Evolutionary conservation across 139 green algal genomes (phyloP).

Genomic region (Eudorina sp.): DNA sequence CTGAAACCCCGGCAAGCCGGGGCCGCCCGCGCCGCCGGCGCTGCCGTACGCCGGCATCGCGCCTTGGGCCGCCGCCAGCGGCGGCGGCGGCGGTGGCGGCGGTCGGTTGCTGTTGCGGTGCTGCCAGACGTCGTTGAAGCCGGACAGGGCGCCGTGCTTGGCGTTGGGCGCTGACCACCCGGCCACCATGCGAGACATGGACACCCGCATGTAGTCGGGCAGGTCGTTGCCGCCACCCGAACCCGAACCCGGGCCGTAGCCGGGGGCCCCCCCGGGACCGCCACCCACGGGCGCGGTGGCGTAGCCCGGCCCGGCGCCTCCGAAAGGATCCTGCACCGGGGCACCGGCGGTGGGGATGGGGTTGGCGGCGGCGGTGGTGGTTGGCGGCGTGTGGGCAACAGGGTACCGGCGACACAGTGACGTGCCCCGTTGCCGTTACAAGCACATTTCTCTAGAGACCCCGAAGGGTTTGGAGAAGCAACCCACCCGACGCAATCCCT

Average conservation of each 20-base stretch:
- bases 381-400: no score
- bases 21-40: background rate
- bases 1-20: background rate
- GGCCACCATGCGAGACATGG: constrained; percentile 27
- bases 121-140: constrained; percentile 47
- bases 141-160: constrained; percentile 21
- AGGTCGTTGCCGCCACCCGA: background rate
- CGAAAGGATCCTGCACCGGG: background rate
- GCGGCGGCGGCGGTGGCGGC: background rate
- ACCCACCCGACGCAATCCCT: no score
- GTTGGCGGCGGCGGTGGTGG: no score
- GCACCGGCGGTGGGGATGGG: no score
- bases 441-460: no score
- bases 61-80: no score
- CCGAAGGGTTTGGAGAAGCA: no score
- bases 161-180: constrained; percentile 45
- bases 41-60: background rate
- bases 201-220: constrained; percentile 48
- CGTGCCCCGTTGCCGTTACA: no score
- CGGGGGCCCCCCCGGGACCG: no score
- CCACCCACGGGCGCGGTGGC: background rate
- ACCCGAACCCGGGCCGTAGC: background rate
- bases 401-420: no score
- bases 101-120: constrained; percentile 31
- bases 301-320: background rate